Conservation (phyloP, 2,329 filamentous ascomycete genomes). For the Trichoderma simmonsii region DNA sequence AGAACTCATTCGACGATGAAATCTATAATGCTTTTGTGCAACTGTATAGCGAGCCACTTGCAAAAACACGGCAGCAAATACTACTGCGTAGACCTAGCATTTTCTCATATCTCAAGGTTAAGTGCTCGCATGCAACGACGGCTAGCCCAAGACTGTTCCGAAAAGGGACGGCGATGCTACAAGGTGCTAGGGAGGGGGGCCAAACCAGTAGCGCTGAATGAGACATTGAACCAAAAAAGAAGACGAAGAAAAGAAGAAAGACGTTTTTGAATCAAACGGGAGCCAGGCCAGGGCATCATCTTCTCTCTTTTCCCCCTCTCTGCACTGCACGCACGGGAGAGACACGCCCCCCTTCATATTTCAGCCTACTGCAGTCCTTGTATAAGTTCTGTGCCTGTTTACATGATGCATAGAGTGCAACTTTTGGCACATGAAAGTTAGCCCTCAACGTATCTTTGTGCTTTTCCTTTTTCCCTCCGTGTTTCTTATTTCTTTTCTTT, state of each 20-base stretch:
- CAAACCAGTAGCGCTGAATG: neutral
- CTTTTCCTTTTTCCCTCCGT: neutral
- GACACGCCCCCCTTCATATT: neutral
- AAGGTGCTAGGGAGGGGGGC: neutral
- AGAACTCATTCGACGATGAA: neutral
- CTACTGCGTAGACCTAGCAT: neutral
- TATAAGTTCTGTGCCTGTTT: neutral
- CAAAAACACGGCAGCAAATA: neutral
- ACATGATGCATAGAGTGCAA: neutral
- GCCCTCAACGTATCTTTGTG: neutral
- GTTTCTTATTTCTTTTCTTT: neutral
- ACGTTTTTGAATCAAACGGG: neutral
- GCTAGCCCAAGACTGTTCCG: neutral
- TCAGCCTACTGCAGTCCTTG: neutral
- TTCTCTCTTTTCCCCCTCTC: neutral
- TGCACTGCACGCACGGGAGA: neutral
- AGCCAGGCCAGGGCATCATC: neutral
- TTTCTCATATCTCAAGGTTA: neutral
- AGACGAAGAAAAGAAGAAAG: neutral
- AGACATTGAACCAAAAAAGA: neutral
- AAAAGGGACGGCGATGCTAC: neutral
- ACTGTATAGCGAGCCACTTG: neutral
- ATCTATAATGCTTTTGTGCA: neutral
- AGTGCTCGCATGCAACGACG: constrained; percentile 12
- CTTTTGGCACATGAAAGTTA: neutral